A percentile compares a stretch with the other conserved stretches of the same genome.
These are phyloP conservation scores for Aspergillus hiratsukae DNA, from an alignment of 2,329 filamentous ascomycete genomes.

Conservation along the genomic window DNA sequence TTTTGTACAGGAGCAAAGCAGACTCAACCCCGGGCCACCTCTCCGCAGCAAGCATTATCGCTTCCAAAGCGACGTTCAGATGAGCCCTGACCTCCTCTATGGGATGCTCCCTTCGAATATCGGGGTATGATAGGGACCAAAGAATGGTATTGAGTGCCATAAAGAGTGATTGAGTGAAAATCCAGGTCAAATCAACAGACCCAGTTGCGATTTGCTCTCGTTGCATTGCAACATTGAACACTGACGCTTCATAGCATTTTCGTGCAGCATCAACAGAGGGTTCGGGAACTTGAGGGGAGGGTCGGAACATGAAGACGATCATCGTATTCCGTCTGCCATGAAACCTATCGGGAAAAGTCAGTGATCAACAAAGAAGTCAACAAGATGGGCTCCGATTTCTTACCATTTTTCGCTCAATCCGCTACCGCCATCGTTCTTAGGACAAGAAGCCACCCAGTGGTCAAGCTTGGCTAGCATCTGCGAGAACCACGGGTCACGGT, in stretches of 20 bases:
- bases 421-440: constrained; percentile 63
- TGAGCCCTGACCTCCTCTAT: constrained; percentile 73
- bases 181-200: constrained; percentile 85
- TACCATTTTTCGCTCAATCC: constrained; percentile 79
- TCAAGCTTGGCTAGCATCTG: constrained; percentile 74
- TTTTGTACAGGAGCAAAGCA: constrained; percentile 79
- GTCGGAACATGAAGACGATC: constrained; percentile 80
- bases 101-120: constrained; percentile 68
- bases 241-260: constrained; percentile 77
- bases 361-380: constrained; percentile 1
- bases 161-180: constrained; percentile 83
- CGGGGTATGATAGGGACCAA: constrained; percentile 84
- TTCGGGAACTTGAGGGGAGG: constrained; percentile 85
- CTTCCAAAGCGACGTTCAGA: constrained; percentile 69
- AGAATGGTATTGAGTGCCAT: constrained; percentile 88
- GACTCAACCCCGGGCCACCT: constrained; percentile 88
- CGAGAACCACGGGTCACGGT: constrained; percentile 81
- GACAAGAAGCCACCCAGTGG: constrained; percentile 72
- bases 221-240: constrained; percentile 76
- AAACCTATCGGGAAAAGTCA: constrained; percentile 45
- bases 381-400: constrained; percentile 26
- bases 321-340: constrained; percentile 75
- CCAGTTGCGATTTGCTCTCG: constrained; percentile 71
- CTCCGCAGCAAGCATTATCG: constrained; percentile 73
- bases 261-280: constrained; percentile 74